Evolutionary conservation across 139 green algal genomes (phyloP).

Genomic region (Picochlorum sp.): DNA sequence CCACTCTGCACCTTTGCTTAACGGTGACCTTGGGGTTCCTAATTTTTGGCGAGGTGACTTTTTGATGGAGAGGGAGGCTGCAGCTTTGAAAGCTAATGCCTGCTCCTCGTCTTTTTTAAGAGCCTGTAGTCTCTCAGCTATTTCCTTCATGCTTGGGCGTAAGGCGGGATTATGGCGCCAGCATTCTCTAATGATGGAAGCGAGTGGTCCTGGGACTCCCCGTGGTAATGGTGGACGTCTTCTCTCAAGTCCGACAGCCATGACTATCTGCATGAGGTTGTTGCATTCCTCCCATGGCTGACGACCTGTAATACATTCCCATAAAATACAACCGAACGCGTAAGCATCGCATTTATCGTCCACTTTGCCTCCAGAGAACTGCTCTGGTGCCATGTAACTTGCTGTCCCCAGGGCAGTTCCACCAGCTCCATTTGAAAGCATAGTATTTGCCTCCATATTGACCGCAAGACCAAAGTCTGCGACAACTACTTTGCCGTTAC

Average conservation of each 20-base stretch:
- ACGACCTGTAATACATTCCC: conserved; percentile 20
- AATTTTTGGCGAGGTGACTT: too few relatives aligned
- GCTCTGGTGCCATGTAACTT: conserved; percentile 23
- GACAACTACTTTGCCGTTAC: background rate
- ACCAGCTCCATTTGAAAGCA: conserved; percentile 8
- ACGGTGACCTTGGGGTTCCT: too few relatives aligned
- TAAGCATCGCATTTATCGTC: conserved; percentile 12
- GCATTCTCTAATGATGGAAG: conserved; percentile 24
- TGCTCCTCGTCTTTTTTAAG: conserved; percentile 5
- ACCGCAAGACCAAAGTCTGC: conserved; percentile 31
- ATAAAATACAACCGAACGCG: conserved; percentile 11
- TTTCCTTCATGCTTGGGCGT: conserved; percentile 16
- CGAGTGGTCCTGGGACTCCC: conserved; percentile 10
- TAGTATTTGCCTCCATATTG: conserved; percentile 5
- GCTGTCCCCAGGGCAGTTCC: conserved; percentile 18
- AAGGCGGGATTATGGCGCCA: conserved; percentile 18
- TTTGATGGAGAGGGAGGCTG: background rate
- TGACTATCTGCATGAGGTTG: conserved; percentile 35
- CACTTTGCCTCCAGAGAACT: background rate
- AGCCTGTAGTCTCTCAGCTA: conserved; percentile 8
- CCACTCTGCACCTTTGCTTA: background rate
- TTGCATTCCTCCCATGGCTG: conserved; percentile 22
- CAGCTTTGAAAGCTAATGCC: background rate
- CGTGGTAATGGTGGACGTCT: conserved; percentile 14
- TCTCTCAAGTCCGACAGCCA: conserved; percentile 20